A percentile compares a stretch with the other conserved stretches of the same genome.
These are phyloP conservation scores for Penicillium flavigenum DNA, from an alignment of 495 filamentous ascomycete species.

Conservation along the genomic window DNA sequence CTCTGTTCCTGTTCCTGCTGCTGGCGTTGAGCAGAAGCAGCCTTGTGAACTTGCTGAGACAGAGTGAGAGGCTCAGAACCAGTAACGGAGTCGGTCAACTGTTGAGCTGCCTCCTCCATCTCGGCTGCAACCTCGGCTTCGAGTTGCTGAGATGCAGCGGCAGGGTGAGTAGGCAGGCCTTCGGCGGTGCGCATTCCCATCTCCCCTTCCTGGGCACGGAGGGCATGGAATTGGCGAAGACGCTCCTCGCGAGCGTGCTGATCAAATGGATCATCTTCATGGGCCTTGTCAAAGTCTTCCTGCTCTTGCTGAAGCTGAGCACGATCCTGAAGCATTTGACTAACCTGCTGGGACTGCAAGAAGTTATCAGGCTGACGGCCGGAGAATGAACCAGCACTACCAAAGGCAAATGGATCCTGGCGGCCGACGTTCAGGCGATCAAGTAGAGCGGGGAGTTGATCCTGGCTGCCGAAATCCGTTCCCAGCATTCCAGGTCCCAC, in stretches of 20 bases:
- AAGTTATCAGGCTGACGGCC: slow-evolving; percentile 55
- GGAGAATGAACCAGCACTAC: slow-evolving; percentile 46
- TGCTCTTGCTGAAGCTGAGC: slow-evolving; percentile 63
- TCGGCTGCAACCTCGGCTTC: slow-evolving; percentile 28
- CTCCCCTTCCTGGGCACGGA: slow-evolving; percentile 55
- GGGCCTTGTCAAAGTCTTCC: slow-evolving; percentile 55
- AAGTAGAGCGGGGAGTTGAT: slow-evolving; percentile 60
- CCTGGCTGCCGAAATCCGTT: slow-evolving; percentile 52
- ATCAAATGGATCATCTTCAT: slow-evolving; percentile 49
- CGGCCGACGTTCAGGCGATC: slow-evolving; percentile 59
- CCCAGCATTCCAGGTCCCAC: slow-evolving; percentile 54
- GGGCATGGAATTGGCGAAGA: slow-evolving; percentile 61
- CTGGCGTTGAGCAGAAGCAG: slow-evolving; percentile 64
- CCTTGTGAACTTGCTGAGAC: slow-evolving; percentile 86
- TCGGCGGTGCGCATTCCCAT: slow-evolving; percentile 43
- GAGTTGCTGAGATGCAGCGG: slow-evolving; percentile 27
- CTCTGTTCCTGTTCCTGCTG: slow-evolving; percentile 46
- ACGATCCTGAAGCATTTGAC: slow-evolving; percentile 59
- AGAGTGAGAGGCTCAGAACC: slow-evolving; percentile 58
- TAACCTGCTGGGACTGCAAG: slow-evolving; percentile 58
- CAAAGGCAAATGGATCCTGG: slow-evolving; percentile 53
- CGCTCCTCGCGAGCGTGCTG: slow-evolving; percentile 57
- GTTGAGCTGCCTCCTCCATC: slow-evolving; percentile 23
- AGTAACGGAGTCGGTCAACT: slow-evolving; percentile 20
- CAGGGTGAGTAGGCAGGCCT: slow-evolving; percentile 44